Conservation (phyloP, 176 grass and related monocot genomes). For the Otatea glauca region DNA sequence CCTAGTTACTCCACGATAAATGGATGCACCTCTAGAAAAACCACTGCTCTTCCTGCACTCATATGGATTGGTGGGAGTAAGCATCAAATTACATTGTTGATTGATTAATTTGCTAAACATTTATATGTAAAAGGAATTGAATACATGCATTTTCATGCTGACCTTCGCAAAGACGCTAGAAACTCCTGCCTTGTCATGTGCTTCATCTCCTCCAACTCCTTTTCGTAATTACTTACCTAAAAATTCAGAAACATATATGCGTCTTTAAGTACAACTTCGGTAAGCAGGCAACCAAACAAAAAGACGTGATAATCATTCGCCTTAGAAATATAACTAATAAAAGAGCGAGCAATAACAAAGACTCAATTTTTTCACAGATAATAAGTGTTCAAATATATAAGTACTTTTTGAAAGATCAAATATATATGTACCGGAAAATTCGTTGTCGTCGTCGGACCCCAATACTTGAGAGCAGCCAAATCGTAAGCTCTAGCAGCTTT, state of each 20-base stretch:
- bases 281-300: constrained; percentile 8
- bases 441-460: constrained; percentile 89
- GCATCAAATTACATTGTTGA: neutral
- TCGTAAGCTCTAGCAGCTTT: constrained; percentile 98
- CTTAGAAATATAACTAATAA: neutral
- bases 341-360: neutral
- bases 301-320: neutral
- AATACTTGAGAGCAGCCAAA: constrained; percentile 98
- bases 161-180: constrained; percentile 79
- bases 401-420: constrained; percentile 33
- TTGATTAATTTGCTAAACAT: neutral
- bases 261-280: neutral
- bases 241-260: constrained; percentile 27
- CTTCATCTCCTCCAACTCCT: constrained; percentile 86
- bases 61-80: neutral
- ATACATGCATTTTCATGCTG: neutral
- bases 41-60: constrained; percentile 76
- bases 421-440: constrained; percentile 78
- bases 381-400: neutral
- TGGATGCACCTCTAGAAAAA: constrained; percentile 80
- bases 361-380: neutral
- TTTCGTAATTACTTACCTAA: constrained; percentile 73
- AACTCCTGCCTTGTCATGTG: constrained; percentile 89
- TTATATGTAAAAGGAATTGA: neutral
- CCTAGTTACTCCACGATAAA: constrained; percentile 90